Evolutionary conservation across 2,329 filamentous ascomycete genomes (phyloP), one percentile per base, ranked within the genome.

Genomic region (Trichoderma gracile): DNA sequence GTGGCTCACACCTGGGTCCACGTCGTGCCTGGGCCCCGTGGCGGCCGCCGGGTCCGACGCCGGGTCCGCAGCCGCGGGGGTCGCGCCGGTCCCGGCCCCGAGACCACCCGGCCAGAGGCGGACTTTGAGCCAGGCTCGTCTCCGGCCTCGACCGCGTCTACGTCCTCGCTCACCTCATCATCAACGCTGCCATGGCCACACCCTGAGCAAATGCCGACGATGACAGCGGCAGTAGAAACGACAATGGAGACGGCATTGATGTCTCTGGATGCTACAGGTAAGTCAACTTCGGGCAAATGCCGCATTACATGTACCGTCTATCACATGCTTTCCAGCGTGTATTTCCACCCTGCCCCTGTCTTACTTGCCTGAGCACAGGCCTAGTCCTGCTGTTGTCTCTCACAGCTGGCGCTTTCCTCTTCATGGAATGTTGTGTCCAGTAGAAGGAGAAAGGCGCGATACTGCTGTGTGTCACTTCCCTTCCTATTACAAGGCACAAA

Each of bases 91-190:
- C 27, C 52, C 40, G 21, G 60, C 4, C 40, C 61, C 30, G 64
- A 67, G 38, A 19, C 52, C 25, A 25, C 61, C 23, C 67, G 65
- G 68, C 47, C 52, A 38, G 46, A 60, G 10, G 30, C 49, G 27
- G 21, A 8, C 30, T 8, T 23, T n/a, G 55, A 43, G 2, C 12
- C 63, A n/a, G 43, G 30, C 10, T 54, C 58, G 46, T 47, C 52
- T 47, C 52, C 52, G n/a, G 56, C 23, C 23, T 46, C 60, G 15
- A 46, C 52, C 19, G 55, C 23, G 49, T 58, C 42, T 17, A 6
- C 21, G 47, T 38, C 47, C 40, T 52, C 55, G 21, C 12, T 38
- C n/a, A 27, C 10, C 15, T 47, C 63, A 5, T 43, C 21, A 7
- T 43, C 30, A 9, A 38, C 53, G 5, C 15, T 53, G 15, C 17